These are phyloP conservation scores for Trametes cinnabarina DNA, from an alignment of 768 basidiomycete species.

Conservation along the genomic window DNA sequence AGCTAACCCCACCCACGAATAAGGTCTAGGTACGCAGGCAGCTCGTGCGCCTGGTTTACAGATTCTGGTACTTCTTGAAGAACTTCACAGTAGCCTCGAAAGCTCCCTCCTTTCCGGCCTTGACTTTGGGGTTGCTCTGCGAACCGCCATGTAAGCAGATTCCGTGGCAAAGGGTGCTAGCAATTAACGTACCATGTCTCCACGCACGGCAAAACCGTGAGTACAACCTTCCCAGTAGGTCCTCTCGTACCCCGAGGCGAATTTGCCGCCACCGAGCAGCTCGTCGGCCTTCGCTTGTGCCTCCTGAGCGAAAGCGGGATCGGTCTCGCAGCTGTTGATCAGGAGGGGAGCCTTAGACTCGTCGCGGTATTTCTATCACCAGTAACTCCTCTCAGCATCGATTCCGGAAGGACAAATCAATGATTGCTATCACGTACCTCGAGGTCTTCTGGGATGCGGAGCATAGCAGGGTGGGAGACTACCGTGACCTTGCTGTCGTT, in stretches of 20 bases:
- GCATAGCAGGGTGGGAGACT: constrained; percentile 47
- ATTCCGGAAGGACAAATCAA: not conserved
- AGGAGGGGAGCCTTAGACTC: constrained; percentile 40
- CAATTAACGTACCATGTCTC: constrained; percentile 27
- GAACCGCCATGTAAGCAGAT: not conserved
- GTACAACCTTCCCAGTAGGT: constrained; percentile 31
- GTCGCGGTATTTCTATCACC: constrained; percentile 31
- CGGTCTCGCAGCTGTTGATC: constrained; percentile 40
- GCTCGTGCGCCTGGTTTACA: too few species aligned
- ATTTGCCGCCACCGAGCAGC: constrained; percentile 38
- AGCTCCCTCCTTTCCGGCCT: constrained; percentile 60
- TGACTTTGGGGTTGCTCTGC: constrained; percentile 44
- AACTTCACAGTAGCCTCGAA: constrained; percentile 56
- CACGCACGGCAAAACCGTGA: constrained; percentile 41
- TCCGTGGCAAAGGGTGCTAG: too few species aligned
- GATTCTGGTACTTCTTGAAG: constrained; percentile 37
- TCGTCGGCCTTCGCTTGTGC: constrained; percentile 35
- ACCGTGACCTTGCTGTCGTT: constrained; percentile 38
- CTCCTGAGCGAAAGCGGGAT: constrained; percentile 34
- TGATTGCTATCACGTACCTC: constrained; percentile 26
- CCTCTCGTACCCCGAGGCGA: constrained; percentile 37
- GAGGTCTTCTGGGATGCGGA: constrained; percentile 38
- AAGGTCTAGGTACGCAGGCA: too few species aligned
- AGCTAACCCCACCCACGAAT: too few species aligned
- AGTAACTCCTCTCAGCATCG: not conserved